Base-by-base conservation (phyloP, 257 asterid species). In the Eucommia ulmoides region DNA sequence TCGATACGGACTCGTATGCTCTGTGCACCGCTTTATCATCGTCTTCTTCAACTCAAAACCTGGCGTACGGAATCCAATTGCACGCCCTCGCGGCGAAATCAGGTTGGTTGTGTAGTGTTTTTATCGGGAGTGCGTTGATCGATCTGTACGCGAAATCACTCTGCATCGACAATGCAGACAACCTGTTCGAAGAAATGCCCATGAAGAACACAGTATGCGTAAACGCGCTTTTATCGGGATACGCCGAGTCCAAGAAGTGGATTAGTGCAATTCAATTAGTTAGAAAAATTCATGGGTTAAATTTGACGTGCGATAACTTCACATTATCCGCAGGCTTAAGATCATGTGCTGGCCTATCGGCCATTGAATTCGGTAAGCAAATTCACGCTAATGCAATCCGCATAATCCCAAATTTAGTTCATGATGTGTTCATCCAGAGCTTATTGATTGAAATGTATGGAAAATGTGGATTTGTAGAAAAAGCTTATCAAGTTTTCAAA, bases 401-500 rank as follows among this genome's bases (percentile, higher is more conserved):
- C 20, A 52, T 49, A 19, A 50, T 73, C 22, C 20, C 19, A 29
- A 63, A 76, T 38, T 23, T 71, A 33, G 78, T 68, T 56, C 53
- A 41, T 11, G 92, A 85, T 55, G 72, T 82, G 52, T 78, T 71
- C 57, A 60, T 89, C 8, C 85, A 78, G 72, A 78, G 93, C 55
- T 54, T 89, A 64, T 65, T 89, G 68, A 76, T 89, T 51, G 96
- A 85, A 59, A 76, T 82, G 85, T 85, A 89, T 61, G 96, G 98
- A 0, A 89, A 77, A 59, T 78, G 82, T 64, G 96, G 98, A 44
- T 56, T 71, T 7, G 66, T 67, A 38, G 75, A 73, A 56, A 68
- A 68, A 21, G 94, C 93, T 2, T 65, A 70, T 66, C 68, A 50
- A 46, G 81, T 76, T 17, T 88, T 88, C 20, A 56, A 53, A 22